Conservation (phyloP, 139 green algal species). For the Chlamydomonas urium region DNA sequence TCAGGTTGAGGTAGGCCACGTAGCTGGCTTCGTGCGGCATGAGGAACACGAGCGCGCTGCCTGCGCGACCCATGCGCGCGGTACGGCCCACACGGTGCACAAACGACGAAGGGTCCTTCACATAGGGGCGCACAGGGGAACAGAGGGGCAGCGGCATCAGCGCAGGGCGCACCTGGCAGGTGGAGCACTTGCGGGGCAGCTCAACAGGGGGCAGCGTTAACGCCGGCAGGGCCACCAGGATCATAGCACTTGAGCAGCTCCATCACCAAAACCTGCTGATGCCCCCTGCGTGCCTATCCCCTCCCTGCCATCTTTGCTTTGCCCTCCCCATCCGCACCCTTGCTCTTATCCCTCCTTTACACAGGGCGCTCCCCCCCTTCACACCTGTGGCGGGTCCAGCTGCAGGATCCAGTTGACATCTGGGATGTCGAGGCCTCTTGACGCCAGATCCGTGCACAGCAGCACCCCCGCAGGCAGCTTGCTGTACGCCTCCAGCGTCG, state of each 20-base stretch:
- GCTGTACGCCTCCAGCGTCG: slow-evolving; percentile 62
- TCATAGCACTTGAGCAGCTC: no score
- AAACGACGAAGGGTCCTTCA: slow-evolving; percentile 74
- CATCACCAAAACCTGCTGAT: no score
- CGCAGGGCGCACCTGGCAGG: no score
- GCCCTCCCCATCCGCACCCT: no score
- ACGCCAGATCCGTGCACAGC: slow-evolving; percentile 91
- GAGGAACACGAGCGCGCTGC: slow-evolving; percentile 73
- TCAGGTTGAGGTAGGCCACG: slow-evolving; percentile 81
- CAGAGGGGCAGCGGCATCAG: no score
- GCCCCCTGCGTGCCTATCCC: no score
- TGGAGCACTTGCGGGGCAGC: no score
- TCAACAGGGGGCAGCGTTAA: no score
- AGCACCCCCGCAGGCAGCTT: slow-evolving; percentile 44
- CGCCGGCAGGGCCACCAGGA: no score
- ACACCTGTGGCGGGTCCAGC: slow-evolving; percentile 59
- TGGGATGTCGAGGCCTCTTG: slow-evolving; percentile 90
- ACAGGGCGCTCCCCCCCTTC: neutral
- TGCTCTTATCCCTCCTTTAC: no score
- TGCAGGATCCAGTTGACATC: slow-evolving; percentile 83
- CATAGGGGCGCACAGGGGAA: no score
- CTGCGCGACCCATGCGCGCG: slow-evolving; percentile 82
- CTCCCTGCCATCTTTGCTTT: no score
- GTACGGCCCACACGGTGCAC: slow-evolving; percentile 76
- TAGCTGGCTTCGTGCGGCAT: slow-evolving; percentile 76